Percentiles rank a stretch among this genome's conserved stretches.
phyloP scores from a whole-genome alignment of 2,329 filamentous ascomycete species.

The Claviceps africana region DNA sequence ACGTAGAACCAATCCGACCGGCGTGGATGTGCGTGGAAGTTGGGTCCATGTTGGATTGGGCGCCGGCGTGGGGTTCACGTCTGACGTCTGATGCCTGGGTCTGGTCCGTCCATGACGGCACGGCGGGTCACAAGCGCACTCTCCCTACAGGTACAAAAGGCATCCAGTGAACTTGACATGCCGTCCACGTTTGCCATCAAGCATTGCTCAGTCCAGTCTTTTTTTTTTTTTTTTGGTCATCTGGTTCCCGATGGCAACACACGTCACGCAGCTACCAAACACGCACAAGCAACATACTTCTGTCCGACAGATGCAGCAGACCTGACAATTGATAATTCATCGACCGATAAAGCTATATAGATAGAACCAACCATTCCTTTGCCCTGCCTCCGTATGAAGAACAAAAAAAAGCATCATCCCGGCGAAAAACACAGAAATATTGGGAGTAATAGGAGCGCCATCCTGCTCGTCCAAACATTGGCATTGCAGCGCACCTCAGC shows the following conservation, averaged over 20 bases:
- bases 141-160: not conserved
- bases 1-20: too few species aligned
- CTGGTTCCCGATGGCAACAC: not conserved
- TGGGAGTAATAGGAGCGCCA: not conserved
- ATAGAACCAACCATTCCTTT: slow-evolving; percentile 1
- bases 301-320: not conserved
- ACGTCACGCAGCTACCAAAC: not conserved
- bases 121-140: not conserved
- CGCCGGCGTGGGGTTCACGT: not conserved
- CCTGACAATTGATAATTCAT: not conserved
- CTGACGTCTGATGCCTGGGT: not conserved
- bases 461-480: not conserved
- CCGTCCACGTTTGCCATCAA: not conserved
- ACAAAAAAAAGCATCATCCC: not conserved
- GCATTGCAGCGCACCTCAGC: not conserved
- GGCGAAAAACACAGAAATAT: not conserved
- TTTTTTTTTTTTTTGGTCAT: not conserved
- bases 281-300: not conserved
- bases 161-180: not conserved
- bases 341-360: slow-evolving; percentile 3
- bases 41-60: not conserved
- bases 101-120: not conserved
- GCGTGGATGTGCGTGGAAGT: not conserved
- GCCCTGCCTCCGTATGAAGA: not conserved
- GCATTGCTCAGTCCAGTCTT: not conserved